These are phyloP conservation scores for Pisolithus orientalis DNA, from an alignment of 768 basidiomycete species.

Conservation along the genomic window DNA sequence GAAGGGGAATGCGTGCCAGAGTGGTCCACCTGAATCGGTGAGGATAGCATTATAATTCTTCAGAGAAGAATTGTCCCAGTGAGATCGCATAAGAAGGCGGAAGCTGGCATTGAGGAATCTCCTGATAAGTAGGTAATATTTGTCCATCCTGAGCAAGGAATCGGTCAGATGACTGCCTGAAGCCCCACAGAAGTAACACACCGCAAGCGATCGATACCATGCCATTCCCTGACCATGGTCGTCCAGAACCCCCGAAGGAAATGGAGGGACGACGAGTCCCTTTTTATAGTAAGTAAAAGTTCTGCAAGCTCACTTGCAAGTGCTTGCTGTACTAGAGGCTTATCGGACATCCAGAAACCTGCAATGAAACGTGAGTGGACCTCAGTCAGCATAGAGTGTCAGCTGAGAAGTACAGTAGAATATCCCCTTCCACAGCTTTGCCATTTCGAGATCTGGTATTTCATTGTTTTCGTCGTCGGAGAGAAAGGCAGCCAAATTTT, in stretches of 20 bases:
- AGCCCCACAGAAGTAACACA: constrained; percentile 28
- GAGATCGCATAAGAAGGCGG: constrained; percentile 60
- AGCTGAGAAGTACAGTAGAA: constrained; percentile 72
- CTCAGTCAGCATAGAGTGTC: background rate
- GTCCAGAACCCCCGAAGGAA: constrained; percentile 93
- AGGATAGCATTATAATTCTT: constrained; percentile 67
- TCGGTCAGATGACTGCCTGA: constrained; percentile 3
- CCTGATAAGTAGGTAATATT: constrained; percentile 93
- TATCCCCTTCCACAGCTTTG: constrained; percentile 94
- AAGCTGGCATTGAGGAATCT: constrained; percentile 85
- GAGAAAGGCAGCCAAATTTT: constrained; percentile 71
- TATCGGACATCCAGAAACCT: constrained; percentile 99
- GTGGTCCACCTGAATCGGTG: constrained; percentile 61
- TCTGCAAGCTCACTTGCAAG: constrained; percentile 83
- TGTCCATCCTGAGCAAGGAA: constrained; percentile 68
- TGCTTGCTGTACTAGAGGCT: constrained; percentile 91
- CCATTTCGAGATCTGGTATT: constrained; percentile 71
- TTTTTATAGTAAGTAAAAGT: constrained; percentile 63
- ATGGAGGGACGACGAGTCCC: constrained; percentile 50
- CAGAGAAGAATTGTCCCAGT: constrained; percentile 58
- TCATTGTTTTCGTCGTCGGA: constrained; percentile 54
- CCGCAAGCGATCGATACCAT: constrained; percentile 85
- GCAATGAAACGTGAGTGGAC: constrained; percentile 1
- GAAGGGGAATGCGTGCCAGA: constrained; percentile 51
- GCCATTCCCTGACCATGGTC: constrained; percentile 88